Base-by-base conservation (phyloP, 495 filamentous ascomycete genomes). In the Jackrogersella minutella region DNA sequence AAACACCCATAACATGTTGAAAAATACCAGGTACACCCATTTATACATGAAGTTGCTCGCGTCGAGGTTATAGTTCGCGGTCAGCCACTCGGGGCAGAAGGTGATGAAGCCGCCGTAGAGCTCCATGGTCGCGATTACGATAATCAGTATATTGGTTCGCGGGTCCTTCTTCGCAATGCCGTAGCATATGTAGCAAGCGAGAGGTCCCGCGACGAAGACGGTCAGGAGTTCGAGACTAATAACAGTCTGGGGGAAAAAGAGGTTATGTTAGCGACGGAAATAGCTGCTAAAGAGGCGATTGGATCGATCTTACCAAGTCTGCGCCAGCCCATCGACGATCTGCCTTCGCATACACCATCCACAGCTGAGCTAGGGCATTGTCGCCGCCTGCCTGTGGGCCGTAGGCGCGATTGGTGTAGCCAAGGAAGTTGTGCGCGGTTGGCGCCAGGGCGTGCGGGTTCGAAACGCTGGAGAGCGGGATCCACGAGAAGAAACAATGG, bases 71-170 rank as follows among this genome's bases (percentile, higher is more conserved):
- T 85, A 75, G 59, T 82, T 91, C 1, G 88, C 90, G 3, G 84
- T 89, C 56, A 98, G 76, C 93, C 93, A 98, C 79, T 98, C 94
- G 11, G 94, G 94, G 66, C 86, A 89, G 78, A 98, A 98, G 0
- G 94, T 98, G 91, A 98, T 97, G 74, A 90, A 97, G 10, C 90
- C 93, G 34, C 94, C 94, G 78, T 98, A 98, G 10, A 98, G 74
- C 81, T 98, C 94, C n/a, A 86, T 93, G 5, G 91, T 94, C n/a
- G 93, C 93, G 50, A 97, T 75, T 21, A 92, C 83, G 24, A 85
- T 83, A 74, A 92, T 88, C 70, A 86, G 81, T 63, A 94, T 85
- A 82, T 87, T 89, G 49, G 86, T 77, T 53, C 82, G 81, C n/a
- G 80, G 82, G 70, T 87, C 85, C 66, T 80, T 83, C 73, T 76